Percentiles rank a stretch among this genome's conserved stretches.
Evolutionary conservation across 1,284 basidiomycete genomes (phyloP).

Genomic region (Melampsora larici-populina): DNA sequence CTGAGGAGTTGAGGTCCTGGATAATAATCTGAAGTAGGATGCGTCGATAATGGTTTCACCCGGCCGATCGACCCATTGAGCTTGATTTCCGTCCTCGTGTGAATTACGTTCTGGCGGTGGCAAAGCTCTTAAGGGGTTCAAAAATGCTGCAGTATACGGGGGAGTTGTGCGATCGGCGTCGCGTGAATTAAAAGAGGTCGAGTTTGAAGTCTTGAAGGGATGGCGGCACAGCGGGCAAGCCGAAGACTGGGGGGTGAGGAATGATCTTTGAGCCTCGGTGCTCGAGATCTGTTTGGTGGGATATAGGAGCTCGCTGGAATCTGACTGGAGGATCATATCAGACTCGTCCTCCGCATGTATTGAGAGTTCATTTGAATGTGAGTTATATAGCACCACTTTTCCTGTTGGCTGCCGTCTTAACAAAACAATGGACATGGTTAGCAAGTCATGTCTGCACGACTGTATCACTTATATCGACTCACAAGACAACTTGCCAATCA

Average conservation of each 20-base stretch:
- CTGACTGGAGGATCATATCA: neutral
- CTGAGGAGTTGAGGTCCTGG: slow-evolving; percentile 4
- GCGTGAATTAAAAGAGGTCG: neutral
- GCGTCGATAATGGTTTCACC: slow-evolving; percentile 13
- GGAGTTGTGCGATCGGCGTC: neutral
- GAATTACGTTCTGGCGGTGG: neutral
- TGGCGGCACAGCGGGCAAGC: neutral
- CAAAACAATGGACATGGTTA: neutral
- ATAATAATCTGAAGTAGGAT: slow-evolving; percentile 31
- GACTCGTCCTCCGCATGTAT: slow-evolving; percentile 1
- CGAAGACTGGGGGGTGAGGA: neutral
- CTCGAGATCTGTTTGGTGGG: neutral
- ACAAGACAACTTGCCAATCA: slow-evolving; percentile 6
- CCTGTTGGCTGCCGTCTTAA: slow-evolving; percentile 23
- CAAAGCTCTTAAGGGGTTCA: neutral
- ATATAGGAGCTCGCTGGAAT: neutral
- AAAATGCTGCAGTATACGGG: neutral
- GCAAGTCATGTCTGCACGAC: neutral
- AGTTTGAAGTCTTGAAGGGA: neutral
- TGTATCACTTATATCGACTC: neutral
- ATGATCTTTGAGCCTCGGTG: neutral
- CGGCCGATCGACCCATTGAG: slow-evolving; percentile 2
- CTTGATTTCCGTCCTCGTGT: neutral
- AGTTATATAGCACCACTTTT: slow-evolving; percentile 33
- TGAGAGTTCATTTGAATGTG: slow-evolving; percentile 20